A percentile compares a stretch with the other conserved stretches of the same genome.
phyloP scores from a whole-genome alignment of 2,329 filamentous ascomycete species.

The Phoma sp. region DNA sequence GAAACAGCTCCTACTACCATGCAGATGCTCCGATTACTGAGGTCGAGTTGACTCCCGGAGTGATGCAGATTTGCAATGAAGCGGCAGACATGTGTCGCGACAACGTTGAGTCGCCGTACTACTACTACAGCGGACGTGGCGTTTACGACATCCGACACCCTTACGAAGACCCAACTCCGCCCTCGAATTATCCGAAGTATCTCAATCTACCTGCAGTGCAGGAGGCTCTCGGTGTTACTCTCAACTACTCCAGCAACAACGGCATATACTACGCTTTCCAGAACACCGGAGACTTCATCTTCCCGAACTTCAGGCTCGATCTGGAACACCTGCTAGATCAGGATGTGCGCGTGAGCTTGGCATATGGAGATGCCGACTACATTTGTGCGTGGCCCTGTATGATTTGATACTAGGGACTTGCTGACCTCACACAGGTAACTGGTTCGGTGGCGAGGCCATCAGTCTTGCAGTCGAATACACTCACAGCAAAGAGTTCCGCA shows the following conservation, averaged over 20 bases:
- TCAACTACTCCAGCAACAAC: slow-evolving; percentile 64
- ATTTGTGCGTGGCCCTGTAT: slow-evolving; percentile 40
- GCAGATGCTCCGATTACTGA: slow-evolving; percentile 21
- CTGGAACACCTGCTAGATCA: slow-evolving; percentile 50
- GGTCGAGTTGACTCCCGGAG: slow-evolving; percentile 36
- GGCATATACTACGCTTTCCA: slow-evolving; percentile 60
- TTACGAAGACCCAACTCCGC: slow-evolving; percentile 65
- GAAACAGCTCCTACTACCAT: slow-evolving; percentile 30
- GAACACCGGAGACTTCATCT: slow-evolving; percentile 62
- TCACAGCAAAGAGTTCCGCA: slow-evolving; percentile 59
- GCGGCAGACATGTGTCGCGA: slow-evolving; percentile 63
- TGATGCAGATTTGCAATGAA: slow-evolving; percentile 57
- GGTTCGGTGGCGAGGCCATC: slow-evolving; percentile 72
- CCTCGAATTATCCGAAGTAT: slow-evolving; percentile 51
- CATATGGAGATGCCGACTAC: slow-evolving; percentile 47
- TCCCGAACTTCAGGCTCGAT: slow-evolving; percentile 61
- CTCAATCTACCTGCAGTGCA: slow-evolving; percentile 67
- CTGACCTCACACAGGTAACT: slow-evolving; percentile 37
- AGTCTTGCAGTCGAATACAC: slow-evolving; percentile 64
- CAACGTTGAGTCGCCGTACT: slow-evolving; percentile 65
- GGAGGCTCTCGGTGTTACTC: slow-evolving; percentile 65
- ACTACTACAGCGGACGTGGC: slow-evolving; percentile 60
- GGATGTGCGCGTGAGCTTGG: slow-evolving; percentile 47
- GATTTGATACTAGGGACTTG: not conserved
- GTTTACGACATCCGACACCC: slow-evolving; percentile 60